Base-by-base conservation (phyloP, 2,329 filamentous ascomycete genomes). In the Sporothrix protearum region DNA sequence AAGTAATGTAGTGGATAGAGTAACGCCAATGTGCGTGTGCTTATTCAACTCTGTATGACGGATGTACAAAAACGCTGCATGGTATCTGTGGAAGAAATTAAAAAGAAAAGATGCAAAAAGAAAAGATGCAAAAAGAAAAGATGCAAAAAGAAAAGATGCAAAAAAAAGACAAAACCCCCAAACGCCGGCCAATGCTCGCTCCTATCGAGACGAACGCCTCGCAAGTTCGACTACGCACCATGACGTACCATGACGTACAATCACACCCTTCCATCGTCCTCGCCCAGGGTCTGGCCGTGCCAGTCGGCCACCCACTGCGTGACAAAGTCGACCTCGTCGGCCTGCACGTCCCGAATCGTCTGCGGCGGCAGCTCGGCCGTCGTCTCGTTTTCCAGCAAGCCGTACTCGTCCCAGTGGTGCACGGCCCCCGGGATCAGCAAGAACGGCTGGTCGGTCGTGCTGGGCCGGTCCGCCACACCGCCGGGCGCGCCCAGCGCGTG, bases 401-500 rank as follows among this genome's bases (percentile, higher is more conserved):
- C 89, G 74, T 91, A 90, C 81, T 91, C 89, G 75, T 92, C 91
- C 90, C 91, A 96, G 78, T 95, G 92, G 79, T 96, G 93, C 25
- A 94, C 91, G 12, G 74, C 75, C 0, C 88, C 92, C n/a, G 85
- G 82, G 61, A 96, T 93, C 61, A 95, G 78, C n/a, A 92, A 84
- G 74, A 90, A 92, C 0, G 92, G 92, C 81, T 94, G 86, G 64
- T 84, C 85, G 0, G 82, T 80, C 0, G 91, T 92, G 59, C 86
- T 91, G 16, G 82, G 80, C 25, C 91, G 83, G 39, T 83, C n/a
- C n/a, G n/a, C n/a, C n/a, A n/a, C 80, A 0, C 84, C 82, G 25
- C 90, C 83, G 0, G 84, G 83, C 0, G 88, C 85, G 0, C 83
- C 86, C n/a, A 88, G 85, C 0, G 89, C 89, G 67, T 95, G 89